Conservation (phyloP, 2,329 filamentous ascomycete species). For the Aspergillus fijiensis region DNA sequence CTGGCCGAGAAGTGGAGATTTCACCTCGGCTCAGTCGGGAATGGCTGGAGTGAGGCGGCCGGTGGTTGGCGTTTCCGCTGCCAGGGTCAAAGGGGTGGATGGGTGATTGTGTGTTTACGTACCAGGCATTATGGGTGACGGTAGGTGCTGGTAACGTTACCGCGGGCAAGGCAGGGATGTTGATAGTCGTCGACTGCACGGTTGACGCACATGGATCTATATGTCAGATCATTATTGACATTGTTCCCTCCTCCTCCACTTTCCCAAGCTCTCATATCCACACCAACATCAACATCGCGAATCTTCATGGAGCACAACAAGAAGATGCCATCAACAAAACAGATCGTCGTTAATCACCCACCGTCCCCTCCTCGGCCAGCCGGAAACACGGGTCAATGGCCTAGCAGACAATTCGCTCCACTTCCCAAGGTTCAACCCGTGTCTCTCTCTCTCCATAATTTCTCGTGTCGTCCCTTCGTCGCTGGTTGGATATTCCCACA, state of each 20-base stretch:
- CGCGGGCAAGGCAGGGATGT: not conserved
- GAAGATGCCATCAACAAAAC: not conserved
- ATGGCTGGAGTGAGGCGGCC: not conserved
- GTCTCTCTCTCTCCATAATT: not conserved
- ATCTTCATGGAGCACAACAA: no score
- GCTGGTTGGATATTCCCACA: slow-evolving; percentile 1
- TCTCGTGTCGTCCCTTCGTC: slow-evolving; percentile 1
- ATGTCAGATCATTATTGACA: not conserved
- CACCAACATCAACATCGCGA: not conserved
- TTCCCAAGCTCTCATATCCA: not conserved
- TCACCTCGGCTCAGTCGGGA: not conserved
- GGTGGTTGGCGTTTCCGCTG: not conserved
- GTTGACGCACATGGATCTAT: not conserved
- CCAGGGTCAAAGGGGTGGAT: not conserved
- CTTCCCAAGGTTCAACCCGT: slow-evolving; percentile 8
- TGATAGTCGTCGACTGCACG: not conserved
- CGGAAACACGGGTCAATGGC: not conserved
- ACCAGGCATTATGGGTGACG: not conserved
- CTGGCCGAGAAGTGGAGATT: not conserved
- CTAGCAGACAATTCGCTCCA: not conserved
- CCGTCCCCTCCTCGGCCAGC: not conserved
- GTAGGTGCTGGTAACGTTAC: not conserved
- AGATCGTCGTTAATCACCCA: not conserved
- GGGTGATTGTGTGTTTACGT: not conserved
- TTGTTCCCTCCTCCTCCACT: not conserved